Base-by-base conservation (phyloP, 2,329 filamentous ascomycete genomes). In the Xylaria sp. region DNA sequence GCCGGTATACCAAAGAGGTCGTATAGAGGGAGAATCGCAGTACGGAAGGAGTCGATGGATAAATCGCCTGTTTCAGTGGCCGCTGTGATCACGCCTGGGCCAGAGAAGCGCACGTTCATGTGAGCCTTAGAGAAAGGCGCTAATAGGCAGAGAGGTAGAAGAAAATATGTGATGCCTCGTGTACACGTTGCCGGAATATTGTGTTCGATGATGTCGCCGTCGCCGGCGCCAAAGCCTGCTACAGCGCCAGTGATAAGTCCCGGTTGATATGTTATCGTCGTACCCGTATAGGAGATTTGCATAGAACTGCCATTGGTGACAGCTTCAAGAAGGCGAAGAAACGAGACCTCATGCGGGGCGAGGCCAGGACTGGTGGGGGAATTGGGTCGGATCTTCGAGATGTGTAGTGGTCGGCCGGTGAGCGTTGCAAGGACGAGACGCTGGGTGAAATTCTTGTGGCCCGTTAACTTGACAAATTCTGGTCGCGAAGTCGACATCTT, bases 231-330 rank as follows among this genome's bases (percentile, higher is more conserved):
- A 59, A 91, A 87, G 20, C 93, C 72, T 23, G 92, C 86, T 28
- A 92, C 89, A 56, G 91, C 92, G 70, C 96, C 96, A 0, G 94
- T 96, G 76, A 99, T 97, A 50, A 99, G 85, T 44, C 96, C 96
- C 0, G 96, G 96, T 73, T 93, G 92, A 83, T 97, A 99, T 46
- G 94, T 91, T 65, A 99, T 88, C 0, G 94, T 94, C 0, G 96
- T 98, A 78, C 96, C 96, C 1, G 94, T 98, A 83, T 97, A 96
- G 12, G 94, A 97, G 75, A 99, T 97, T 78, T 98, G 94, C 83
- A 98, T 94, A 65, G 92, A 90, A 67, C 92, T 93, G 82, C 96
- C 96, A 85, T 99, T 99, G 78, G 96, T 99, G 76, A 99, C 87
- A 74, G 93, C 88, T 81, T 98, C 96, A 78, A 99, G 90, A 20